A percentile compares a stretch with the other conserved stretches of the same genome.
Evolutionary conservation across 1,284 basidiomycete genomes (phyloP).

Genomic region (Moesziomyces sp.): DNA sequence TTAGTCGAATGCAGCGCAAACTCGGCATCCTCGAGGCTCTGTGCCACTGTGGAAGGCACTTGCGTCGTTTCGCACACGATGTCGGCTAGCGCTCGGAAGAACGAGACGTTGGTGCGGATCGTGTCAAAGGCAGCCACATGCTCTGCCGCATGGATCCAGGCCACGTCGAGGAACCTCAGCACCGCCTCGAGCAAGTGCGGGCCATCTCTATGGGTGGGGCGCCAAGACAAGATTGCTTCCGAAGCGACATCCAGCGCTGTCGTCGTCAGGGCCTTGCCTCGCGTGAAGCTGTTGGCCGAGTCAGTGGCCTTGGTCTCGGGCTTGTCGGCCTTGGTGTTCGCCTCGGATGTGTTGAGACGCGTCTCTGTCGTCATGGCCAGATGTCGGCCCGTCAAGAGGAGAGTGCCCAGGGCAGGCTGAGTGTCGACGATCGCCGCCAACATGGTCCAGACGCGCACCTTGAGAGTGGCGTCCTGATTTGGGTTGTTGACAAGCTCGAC

Average conservation of each 20-base stretch:
- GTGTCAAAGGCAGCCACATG: conserved; percentile 75
- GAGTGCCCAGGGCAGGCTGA: conserved; percentile 84
- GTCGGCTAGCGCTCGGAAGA: conserved; percentile 76
- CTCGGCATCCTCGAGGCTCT: conserved; percentile 17
- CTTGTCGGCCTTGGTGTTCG: conserved; percentile 56
- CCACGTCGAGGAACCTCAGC: conserved; percentile 80
- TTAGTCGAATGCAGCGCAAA: conserved; percentile 69
- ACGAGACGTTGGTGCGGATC: conserved; percentile 72
- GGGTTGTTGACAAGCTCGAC: conserved; percentile 68
- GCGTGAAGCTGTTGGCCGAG: conserved; percentile 4
- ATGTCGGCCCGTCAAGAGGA: conserved; percentile 81
- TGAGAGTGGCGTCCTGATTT: conserved; percentile 75
- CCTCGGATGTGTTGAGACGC: conserved; percentile 38
- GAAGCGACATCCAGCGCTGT: conserved; percentile 71
- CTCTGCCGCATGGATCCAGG: conserved; percentile 85
- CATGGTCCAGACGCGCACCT: conserved; percentile 83
- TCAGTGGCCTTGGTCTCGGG: conserved; percentile 27
- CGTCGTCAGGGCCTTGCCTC: conserved; percentile 40
- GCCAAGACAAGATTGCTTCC: conserved; percentile 76
- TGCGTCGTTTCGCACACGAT: conserved; percentile 77
- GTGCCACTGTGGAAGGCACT: conserved; percentile 56
- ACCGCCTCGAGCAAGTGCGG: conserved; percentile 81
- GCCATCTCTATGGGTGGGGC: conserved; percentile 70
- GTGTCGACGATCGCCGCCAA: conserved; percentile 83
- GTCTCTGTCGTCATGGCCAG: conserved; percentile 64